A percentile compares a stretch with the other conserved stretches of the same genome.
phyloP scores from a whole-genome alignment of 2,329 filamentous ascomycete genomes.

The Aspergillus spinulosporus region DNA sequence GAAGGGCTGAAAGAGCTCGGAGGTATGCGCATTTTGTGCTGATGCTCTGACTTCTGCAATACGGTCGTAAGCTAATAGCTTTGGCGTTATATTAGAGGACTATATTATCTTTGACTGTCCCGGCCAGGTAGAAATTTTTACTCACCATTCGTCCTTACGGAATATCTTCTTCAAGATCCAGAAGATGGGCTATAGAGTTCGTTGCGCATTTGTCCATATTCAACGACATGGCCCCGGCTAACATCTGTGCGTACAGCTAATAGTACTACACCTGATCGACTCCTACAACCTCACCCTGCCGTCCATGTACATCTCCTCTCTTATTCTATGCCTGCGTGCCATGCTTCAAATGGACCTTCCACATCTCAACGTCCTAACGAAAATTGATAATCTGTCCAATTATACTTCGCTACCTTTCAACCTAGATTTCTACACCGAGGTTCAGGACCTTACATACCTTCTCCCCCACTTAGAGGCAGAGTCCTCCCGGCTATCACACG shows the following conservation, averaged over 20 bases:
- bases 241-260: slow-evolving; percentile 61
- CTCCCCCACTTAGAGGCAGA: slow-evolving; percentile 79
- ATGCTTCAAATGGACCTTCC: slow-evolving; percentile 99
- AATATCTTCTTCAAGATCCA: slow-evolving; percentile 90
- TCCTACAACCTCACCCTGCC: slow-evolving; percentile 91
- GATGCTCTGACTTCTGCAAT: neutral
- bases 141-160: slow-evolving; percentile 85
- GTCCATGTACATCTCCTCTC: slow-evolving; percentile 90
- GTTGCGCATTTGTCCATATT: slow-evolving; percentile 34
- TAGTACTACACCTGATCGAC: slow-evolving; percentile 90
- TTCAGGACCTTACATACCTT: slow-evolving; percentile 85
- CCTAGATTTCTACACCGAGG: slow-evolving; percentile 95
- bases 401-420: slow-evolving; percentile 91
- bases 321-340: slow-evolving; percentile 86
- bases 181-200: slow-evolving; percentile 86
- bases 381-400: slow-evolving; percentile 88
- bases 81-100: slow-evolving; percentile 59
- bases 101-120: slow-evolving; percentile 96
- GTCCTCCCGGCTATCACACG: slow-evolving; percentile 65
- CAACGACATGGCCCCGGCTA: slow-evolving; percentile 7
- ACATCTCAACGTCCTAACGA: slow-evolving; percentile 92
- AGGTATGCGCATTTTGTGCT: slow-evolving; percentile 42
- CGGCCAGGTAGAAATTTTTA: slow-evolving; percentile 95
- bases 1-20: slow-evolving; percentile 74
- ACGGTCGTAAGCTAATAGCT: slow-evolving; percentile 11